Evolutionary conservation across 2,329 filamentous ascomycete genomes (phyloP).

Genomic region (Passalora sequoiae): DNA sequence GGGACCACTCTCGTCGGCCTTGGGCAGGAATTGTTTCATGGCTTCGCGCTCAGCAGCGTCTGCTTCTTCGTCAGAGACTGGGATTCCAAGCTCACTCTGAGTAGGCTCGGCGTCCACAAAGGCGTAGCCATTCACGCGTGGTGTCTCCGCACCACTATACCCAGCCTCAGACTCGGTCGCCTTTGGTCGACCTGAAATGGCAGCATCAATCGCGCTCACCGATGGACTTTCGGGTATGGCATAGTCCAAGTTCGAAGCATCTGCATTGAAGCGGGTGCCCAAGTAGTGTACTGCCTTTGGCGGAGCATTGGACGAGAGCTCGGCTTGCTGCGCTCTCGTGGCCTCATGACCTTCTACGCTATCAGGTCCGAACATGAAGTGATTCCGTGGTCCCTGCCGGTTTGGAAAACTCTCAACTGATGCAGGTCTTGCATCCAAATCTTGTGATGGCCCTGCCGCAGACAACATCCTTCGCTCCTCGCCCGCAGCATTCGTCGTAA

Average conservation of each 20-base stretch:
- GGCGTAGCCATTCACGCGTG: conserved; percentile 84
- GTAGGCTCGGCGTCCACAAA: conserved; percentile 80
- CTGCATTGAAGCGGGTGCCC: conserved; percentile 66
- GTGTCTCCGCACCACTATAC: conserved; percentile 68
- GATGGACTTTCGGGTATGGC: conserved; percentile 69
- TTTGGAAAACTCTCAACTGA: conserved; percentile 68
- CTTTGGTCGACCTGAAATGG: conserved; percentile 68
- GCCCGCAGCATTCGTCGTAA: conserved; percentile 24
- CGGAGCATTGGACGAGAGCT: conserved; percentile 65
- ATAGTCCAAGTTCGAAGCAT: conserved; percentile 24
- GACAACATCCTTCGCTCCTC: conserved; percentile 23
- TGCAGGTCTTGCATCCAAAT: conserved; percentile 67
- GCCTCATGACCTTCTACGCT: conserved; percentile 51
- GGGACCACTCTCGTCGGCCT: conserved; percentile 50
- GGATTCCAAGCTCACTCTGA: conserved; percentile 52
- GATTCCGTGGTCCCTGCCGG: conserved; percentile 62
- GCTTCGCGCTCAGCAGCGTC: conserved; percentile 34
- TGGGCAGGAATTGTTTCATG: conserved; percentile 40
- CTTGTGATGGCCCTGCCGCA: conserved; percentile 47
- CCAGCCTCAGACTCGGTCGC: conserved; percentile 56
- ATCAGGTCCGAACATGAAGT: conserved; percentile 78
- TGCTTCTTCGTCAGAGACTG: conserved; percentile 32
- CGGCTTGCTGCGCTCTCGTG: conserved; percentile 63
- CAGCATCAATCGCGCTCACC: conserved; percentile 75
- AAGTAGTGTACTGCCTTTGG: conserved; percentile 74